phyloP scores from a whole-genome alignment of 2,329 filamentous ascomycete species.

The Ophiocordyceps polyrhachis-furcata region DNA sequence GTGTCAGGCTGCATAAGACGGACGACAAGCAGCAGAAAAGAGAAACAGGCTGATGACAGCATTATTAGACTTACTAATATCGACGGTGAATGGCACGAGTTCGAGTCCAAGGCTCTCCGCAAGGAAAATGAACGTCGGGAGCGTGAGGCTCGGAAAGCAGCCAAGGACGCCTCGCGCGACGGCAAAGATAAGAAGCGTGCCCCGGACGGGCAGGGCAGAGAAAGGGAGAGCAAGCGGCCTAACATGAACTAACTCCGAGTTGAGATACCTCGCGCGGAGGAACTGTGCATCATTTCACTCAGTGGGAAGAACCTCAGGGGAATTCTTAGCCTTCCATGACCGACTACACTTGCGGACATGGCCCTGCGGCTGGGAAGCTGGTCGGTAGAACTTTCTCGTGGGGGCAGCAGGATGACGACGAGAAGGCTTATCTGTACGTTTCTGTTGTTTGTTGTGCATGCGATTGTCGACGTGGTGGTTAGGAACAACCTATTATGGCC shows the following conservation, averaged over 20 bases:
- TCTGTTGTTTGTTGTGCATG: not conserved
- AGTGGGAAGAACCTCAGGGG: no score
- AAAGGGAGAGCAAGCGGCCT: conserved; percentile 15
- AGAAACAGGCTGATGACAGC: conserved; percentile 7
- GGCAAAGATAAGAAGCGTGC: conserved; percentile 20
- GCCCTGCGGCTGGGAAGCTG: no score
- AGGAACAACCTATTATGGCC: no score
- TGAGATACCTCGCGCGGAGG: not conserved
- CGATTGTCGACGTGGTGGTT: not conserved
- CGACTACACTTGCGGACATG: no score
- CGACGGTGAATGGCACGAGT: conserved; percentile 95
- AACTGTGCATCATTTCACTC: no score
- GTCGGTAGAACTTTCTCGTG: no score
- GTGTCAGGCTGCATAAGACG: conserved; percentile 14
- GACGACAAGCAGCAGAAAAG: not conserved
- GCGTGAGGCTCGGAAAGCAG: conserved; percentile 29
- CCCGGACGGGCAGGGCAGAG: conserved; percentile 12
- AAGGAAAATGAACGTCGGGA: conserved; percentile 66
- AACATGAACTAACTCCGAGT: conserved; percentile 9
- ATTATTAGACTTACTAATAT: conserved; percentile 48
- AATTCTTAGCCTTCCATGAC: no score
- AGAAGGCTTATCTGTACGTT: not conserved
- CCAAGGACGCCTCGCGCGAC: conserved; percentile 18
- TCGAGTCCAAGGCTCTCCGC: conserved; percentile 85
- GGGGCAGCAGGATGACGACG: not conserved